These are phyloP conservation scores for Flagelloscypha sp. DNA, from an alignment of 768 basidiomycete species.

Conservation along the genomic window DNA sequence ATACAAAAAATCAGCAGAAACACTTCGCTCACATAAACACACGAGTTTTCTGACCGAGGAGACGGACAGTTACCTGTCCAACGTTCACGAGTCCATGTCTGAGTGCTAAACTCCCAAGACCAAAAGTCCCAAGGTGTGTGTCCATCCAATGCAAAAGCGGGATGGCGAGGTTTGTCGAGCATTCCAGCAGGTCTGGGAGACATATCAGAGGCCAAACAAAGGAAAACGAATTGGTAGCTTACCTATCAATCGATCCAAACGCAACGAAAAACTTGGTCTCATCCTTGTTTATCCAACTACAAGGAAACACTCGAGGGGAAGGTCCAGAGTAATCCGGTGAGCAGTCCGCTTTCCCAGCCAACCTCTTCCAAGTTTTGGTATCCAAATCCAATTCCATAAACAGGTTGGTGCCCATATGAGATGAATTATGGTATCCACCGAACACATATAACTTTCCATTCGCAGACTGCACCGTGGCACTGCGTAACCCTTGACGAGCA, in stretches of 20 bases:
- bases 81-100: constrained; percentile 24
- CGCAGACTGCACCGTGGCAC: constrained; percentile 17
- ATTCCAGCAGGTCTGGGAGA: too few species aligned
- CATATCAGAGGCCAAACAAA: too few species aligned
- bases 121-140: constrained; percentile 30
- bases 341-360: constrained; percentile 12
- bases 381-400: constrained; percentile 29
- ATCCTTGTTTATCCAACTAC: constrained; percentile 25
- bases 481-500: constrained; percentile 4
- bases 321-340: constrained; percentile 18
- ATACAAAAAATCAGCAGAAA: constrained; percentile 1
- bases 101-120: constrained; percentile 24
- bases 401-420: constrained; percentile 26
- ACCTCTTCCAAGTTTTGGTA: constrained; percentile 23
- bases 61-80: constrained; percentile 25
- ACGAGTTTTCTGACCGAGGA: constrained; percentile 24
- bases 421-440: constrained; percentile 23
- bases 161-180: constrained; percentile 17
- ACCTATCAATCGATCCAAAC: constrained; percentile 27
- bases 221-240: constrained; percentile 18
- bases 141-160: constrained; percentile 8
- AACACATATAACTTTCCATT: constrained; percentile 30
- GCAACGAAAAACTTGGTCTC: constrained; percentile 24
- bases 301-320: constrained; percentile 25
- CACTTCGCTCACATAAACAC: constrained; percentile 20